These are phyloP conservation scores for Pyricularia sp. DNA, from an alignment of 2,329 filamentous ascomycete genomes.

Conservation along the genomic window DNA sequence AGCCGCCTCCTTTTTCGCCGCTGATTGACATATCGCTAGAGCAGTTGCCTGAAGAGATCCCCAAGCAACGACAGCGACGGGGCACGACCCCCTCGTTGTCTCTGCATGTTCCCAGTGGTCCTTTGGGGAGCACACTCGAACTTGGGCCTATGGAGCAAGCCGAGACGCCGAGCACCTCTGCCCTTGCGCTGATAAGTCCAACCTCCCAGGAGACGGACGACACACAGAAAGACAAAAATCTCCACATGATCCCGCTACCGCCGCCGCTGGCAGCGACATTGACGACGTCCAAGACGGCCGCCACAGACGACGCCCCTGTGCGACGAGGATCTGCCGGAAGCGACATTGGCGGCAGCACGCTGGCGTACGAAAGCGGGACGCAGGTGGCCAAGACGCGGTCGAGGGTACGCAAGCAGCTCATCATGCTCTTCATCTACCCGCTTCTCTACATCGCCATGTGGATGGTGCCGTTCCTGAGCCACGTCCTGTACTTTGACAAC, in stretches of 20 bases:
- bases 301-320: conserved; percentile 7
- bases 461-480: conserved; percentile 59
- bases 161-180: neutral
- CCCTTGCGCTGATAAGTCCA: neutral
- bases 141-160: neutral
- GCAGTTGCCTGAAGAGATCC: neutral
- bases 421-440: conserved; percentile 69
- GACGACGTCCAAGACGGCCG: neutral
- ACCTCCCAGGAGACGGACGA: neutral
- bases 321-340: neutral
- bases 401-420: conserved; percentile 57
- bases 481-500: conserved; percentile 48
- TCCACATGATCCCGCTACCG: too few relatives aligned
- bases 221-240: neutral
- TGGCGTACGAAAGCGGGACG: conserved; percentile 1
- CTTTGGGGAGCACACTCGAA: neutral
- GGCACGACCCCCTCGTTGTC: neutral
- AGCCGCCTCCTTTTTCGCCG: neutral
- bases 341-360: neutral
- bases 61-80: neutral
- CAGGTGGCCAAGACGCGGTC: conserved; percentile 31
- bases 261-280: neutral
- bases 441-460: conserved; percentile 63
- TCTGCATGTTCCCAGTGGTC: neutral
- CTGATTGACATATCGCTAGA: neutral